Evolutionary conservation across 2,329 filamentous ascomycete genomes (phyloP).

Genomic region (Aspergillus ibericus): DNA sequence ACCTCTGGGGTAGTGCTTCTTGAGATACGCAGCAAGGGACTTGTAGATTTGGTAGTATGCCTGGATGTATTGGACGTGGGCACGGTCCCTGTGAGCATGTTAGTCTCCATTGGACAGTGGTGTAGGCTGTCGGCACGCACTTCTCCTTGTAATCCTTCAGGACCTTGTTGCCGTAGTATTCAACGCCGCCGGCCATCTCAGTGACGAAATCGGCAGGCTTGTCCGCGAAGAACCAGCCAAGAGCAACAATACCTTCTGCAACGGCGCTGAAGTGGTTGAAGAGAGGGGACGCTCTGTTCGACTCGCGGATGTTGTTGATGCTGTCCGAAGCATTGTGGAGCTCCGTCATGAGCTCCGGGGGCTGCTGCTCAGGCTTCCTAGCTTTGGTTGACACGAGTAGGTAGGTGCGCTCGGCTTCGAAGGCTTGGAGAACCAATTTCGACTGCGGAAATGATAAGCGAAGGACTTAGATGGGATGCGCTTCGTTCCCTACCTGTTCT

Average conservation of each 20-base stretch:
- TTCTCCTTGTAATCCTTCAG: constrained; percentile 86
- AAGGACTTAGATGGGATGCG: background rate
- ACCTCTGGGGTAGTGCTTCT: constrained; percentile 75
- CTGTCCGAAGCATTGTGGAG: constrained; percentile 79
- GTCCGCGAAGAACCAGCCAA: constrained; percentile 86
- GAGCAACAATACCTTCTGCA: constrained; percentile 81
- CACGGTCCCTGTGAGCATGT: constrained; percentile 61
- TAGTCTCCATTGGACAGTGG: constrained; percentile 12
- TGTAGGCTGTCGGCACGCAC: constrained; percentile 43
- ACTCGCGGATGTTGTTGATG: constrained; percentile 78
- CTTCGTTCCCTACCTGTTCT: constrained; percentile 64
- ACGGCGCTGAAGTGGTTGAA: constrained; percentile 85
- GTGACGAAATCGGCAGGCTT: constrained; percentile 84
- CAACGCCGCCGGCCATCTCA: constrained; percentile 77
- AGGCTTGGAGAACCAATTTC: constrained; percentile 62
- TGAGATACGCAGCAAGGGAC: constrained; percentile 78
- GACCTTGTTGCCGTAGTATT: constrained; percentile 94
- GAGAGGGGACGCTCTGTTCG: constrained; percentile 71
- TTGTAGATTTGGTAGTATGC: constrained; percentile 91
- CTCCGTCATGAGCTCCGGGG: constrained; percentile 76
- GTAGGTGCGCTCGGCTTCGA: constrained; percentile 83
- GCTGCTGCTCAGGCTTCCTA: constrained; percentile 81
- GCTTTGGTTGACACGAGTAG: constrained; percentile 85
- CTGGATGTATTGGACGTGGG: constrained; percentile 84
- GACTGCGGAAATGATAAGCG: constrained; percentile 43